Conservation (phyloP, 2,329 filamentous ascomycete species). For the Claviceps sp. region DNA sequence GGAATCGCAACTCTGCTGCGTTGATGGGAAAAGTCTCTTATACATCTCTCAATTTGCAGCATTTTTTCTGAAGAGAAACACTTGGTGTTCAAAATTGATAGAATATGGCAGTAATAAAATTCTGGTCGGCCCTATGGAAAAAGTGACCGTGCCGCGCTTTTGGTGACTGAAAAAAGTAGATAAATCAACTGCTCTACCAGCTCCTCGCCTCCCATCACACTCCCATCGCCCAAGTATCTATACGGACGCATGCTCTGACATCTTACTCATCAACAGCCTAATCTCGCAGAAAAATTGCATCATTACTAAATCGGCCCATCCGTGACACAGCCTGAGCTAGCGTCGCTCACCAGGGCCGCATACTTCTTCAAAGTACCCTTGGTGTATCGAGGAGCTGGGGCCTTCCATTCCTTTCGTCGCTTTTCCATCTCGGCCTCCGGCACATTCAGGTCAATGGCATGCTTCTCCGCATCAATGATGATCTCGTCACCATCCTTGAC, state of each 20-base stretch:
- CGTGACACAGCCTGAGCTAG: constrained; percentile 46
- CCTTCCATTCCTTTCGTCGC: constrained; percentile 47
- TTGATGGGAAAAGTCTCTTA: too few relatives aligned
- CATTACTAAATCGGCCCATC: constrained; percentile 22
- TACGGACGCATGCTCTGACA: too few relatives aligned
- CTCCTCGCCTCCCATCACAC: neutral
- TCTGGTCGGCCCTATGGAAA: neutral
- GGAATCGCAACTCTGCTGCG: too few relatives aligned
- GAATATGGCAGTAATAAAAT: neutral
- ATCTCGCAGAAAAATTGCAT: too few relatives aligned
- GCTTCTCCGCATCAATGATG: constrained; percentile 68
- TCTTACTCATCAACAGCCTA: too few relatives aligned
- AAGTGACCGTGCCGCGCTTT: neutral
- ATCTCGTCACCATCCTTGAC: constrained; percentile 72
- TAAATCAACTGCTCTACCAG: neutral
- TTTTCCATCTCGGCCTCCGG: constrained; percentile 48
- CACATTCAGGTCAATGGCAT: constrained; percentile 53
- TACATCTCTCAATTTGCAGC: neutral
- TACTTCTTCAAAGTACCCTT: constrained; percentile 62
- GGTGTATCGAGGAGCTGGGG: constrained; percentile 43
- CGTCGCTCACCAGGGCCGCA: constrained; percentile 43
- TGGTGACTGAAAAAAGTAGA: neutral
- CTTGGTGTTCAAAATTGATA: too few relatives aligned
- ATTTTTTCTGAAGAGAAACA: too few relatives aligned
- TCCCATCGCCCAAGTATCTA: too few relatives aligned